These are phyloP conservation scores for Epichloe glyceriae DNA, from an alignment of 2,329 filamentous ascomycete genomes.

Conservation along the genomic window DNA sequence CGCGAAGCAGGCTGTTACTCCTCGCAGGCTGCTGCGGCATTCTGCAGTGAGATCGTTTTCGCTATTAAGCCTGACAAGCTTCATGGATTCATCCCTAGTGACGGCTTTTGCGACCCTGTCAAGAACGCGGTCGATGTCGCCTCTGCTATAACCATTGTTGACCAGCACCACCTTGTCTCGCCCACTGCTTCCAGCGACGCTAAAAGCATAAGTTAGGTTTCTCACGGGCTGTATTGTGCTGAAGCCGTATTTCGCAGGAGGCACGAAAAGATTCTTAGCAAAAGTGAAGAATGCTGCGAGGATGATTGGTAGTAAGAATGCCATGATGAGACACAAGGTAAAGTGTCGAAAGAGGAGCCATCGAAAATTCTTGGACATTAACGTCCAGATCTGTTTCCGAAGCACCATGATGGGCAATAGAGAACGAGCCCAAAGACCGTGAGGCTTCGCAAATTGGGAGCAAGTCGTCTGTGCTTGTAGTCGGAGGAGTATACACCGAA, in stretches of 20 bases:
- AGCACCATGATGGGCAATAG: constrained; percentile 30
- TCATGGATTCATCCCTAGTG: constrained; percentile 35
- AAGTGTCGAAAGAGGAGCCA: constrained; percentile 43
- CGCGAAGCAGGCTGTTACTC: constrained; percentile 59
- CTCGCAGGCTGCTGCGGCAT: constrained; percentile 52
- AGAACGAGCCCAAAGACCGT: not conserved
- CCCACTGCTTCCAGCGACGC: constrained; percentile 37
- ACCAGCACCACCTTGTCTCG: constrained; percentile 65
- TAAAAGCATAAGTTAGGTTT: constrained; percentile 50
- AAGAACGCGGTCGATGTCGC: constrained; percentile 62
- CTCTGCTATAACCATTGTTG: constrained; percentile 56
- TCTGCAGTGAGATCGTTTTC: constrained; percentile 45
- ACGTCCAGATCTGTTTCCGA: constrained; percentile 44
- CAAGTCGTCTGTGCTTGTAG: no score
- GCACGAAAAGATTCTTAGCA: constrained; percentile 72
- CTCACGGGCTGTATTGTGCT: constrained; percentile 48
- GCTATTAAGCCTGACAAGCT: constrained; percentile 37
- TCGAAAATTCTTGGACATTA: constrained; percentile 49
- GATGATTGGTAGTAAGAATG: constrained; percentile 45
- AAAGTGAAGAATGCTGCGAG: constrained; percentile 51
- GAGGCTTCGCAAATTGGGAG: not conserved
- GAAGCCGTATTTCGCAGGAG: constrained; percentile 64
- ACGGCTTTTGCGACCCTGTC: constrained; percentile 46
- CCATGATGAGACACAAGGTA: constrained; percentile 38
- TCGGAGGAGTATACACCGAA: no score